Evolutionary conservation across 768 basidiomycete species (phyloP), one percentile per base, ranked within the genome.

Genomic region (Glaciozyma martinii): DNA sequence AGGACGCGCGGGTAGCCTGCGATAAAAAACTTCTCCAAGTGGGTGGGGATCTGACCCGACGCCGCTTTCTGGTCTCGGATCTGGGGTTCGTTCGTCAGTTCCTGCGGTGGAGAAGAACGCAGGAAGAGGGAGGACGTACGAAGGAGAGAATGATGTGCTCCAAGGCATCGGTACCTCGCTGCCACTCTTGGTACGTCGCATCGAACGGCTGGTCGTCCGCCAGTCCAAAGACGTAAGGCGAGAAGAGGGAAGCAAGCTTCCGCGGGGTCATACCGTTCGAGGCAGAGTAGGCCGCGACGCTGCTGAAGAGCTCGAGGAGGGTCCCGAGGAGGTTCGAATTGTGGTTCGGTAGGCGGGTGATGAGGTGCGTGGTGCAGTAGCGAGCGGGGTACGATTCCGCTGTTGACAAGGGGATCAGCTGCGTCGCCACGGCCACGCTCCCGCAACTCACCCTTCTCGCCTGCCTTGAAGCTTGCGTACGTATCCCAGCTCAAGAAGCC

Each of bases 11-110:
- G 90, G 73, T 97, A 95, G 4, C 88, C 88, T 65, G 87, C 83
- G 67, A 94, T 87, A 89, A 90, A 93, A 89, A 90, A 93, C 70
- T 89, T 86, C 72, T 88, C 87, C 66, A 95, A 84, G n/a, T 89
- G 84, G 19, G 84, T 83, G 3, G 93, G 94, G 13, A 91, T 83
- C 3, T 85, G 84, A 7, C 86, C 81, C 5, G 59, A 40, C 27
- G 70, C 59, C 16, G 37, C 42, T 12, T 84, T 79, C 5, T 83
- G 79, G 6, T 83, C 81, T 40, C 72, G 76, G 55, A 76, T 74
- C 67, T 61, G 72, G 75, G 47, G 18, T 6, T 30, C n/a, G 15
- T 13, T 32, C 13, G 44, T n/a, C 21, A 72, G 73, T 60, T 63
- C 77, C 29, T 29, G 68, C 29, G 62, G 56, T 67, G 67, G 66